Evolutionary conservation across 768 basidiomycete species (phyloP), one percentile per base, ranked within the genome.

Genomic region (Peribolospora kevripleyi): DNA sequence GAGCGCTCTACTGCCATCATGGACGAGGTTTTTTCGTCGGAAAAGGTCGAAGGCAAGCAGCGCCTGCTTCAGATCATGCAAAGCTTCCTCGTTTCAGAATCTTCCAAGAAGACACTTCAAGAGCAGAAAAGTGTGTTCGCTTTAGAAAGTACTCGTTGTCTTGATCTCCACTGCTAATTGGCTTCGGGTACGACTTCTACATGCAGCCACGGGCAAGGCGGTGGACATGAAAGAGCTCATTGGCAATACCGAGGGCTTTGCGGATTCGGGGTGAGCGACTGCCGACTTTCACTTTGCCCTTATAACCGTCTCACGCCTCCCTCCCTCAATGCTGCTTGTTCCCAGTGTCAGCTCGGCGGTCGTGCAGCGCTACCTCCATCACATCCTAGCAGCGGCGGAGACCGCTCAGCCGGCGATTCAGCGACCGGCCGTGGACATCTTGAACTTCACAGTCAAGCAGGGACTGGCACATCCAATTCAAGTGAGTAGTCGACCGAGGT

Each of bases 391-490:
- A 1, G 82, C 87, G 0, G 82, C 84, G 0, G 66, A 88, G 25
- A 82, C 85, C 2, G 72, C 73, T 53, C 74, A 81, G 59, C 59
- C 71, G 2, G 76, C 76, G 53, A 82, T 82, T 46, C 87, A 60
- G 36, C 59, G 60, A 7, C 49, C 61, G 25, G 91, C 90, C 6
- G 75, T 95, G 52, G 90, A 97, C 59, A 82, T 97, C 48, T 68
- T 98, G 54, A 81, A 76, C 41, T 91, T 93, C 62, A 91, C 88
- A 0, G 79, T 97, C 59, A 86, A 82, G 63, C 91, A 95, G 67
- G 93, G 93, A 3, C 73, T 97, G 52, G 85, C 87, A 5, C 90
- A 97, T 68, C 93, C 93, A 0, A 73, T 98, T 5, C 83, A 85
- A 72, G 84, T 82, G 62, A 53, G 74, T 54, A 25, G 25, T 25